Conservation (phyloP, 768 basidiomycete genomes). For the Psilocybe sp. region DNA sequence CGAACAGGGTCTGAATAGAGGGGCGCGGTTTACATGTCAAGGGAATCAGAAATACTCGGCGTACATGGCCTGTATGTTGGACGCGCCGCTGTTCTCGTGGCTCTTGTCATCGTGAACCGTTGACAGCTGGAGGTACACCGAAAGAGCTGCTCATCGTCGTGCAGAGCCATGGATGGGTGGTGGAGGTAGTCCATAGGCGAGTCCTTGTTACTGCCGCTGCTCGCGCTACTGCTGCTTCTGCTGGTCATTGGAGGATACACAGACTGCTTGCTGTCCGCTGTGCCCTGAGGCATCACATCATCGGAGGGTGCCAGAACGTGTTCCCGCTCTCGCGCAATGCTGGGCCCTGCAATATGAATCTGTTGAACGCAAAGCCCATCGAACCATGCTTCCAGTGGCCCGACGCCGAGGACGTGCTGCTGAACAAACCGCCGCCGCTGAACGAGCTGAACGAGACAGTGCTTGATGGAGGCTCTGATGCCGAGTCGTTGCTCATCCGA, state of each 20-base stretch:
- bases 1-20: slow-evolving; percentile 26
- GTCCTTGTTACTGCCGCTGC: slow-evolving; percentile 37
- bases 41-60: slow-evolving; percentile 16
- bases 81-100: slow-evolving; percentile 1
- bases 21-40: too few species aligned
- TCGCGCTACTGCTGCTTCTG: slow-evolving; percentile 3
- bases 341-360: slow-evolving; percentile 42
- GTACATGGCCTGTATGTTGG: slow-evolving; percentile 21
- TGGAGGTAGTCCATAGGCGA: slow-evolving; percentile 75
- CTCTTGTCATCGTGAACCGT: slow-evolving; percentile 27
- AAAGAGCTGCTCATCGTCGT: slow-evolving; percentile 63
- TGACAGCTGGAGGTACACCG: slow-evolving; percentile 43
- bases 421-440: slow-evolving; percentile 53
- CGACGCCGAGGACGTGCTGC: slow-evolving; percentile 46
- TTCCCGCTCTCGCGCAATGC: slow-evolving; percentile 55
- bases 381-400: slow-evolving; percentile 58
- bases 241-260: slow-evolving; percentile 34
- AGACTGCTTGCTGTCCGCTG: slow-evolving; percentile 43
- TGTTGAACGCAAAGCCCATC: slow-evolving; percentile 66
- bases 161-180: slow-evolving; percentile 49
- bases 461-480: slow-evolving; percentile 53
- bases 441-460: slow-evolving; percentile 65
- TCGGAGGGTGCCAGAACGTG: slow-evolving; percentile 79
- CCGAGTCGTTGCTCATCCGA: slow-evolving; percentile 64
- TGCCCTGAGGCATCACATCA: slow-evolving; percentile 56